Conservation (phyloP, 306 rosid species). For the Corylus avellana region DNA sequence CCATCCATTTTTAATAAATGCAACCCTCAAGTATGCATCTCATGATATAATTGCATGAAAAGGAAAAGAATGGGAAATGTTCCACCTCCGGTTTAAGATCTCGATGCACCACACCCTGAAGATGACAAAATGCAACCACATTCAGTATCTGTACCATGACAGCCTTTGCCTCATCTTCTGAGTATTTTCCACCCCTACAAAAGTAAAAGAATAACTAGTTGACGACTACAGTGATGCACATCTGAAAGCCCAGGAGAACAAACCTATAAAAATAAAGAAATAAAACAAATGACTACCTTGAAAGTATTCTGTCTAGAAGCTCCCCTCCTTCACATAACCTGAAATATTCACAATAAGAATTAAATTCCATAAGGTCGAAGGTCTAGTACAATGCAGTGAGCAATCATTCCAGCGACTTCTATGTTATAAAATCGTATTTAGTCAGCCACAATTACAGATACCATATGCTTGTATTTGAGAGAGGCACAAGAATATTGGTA, state of each 20-base stretch:
- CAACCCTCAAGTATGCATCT: slow-evolving; percentile 12
- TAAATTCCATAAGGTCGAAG: not conserved
- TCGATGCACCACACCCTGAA: slow-evolving; percentile 99
- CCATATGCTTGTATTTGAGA: not conserved
- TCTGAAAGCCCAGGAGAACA: slow-evolving; percentile 12
- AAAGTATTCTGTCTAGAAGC: slow-evolving; percentile 91
- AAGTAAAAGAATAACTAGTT: slow-evolving; percentile 28
- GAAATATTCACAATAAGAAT: slow-evolving; percentile 33
- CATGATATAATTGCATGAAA: slow-evolving; percentile 21
- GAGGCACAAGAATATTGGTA: not conserved
- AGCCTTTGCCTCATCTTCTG: slow-evolving; percentile 95
- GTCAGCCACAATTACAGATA: not conserved
- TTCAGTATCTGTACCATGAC: slow-evolving; percentile 95
- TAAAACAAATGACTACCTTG: slow-evolving; percentile 61
- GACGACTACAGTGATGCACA: slow-evolving; percentile 21
- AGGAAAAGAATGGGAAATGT: slow-evolving; percentile 22
- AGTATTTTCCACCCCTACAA: slow-evolving; percentile 91
- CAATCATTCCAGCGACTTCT: not conserved
- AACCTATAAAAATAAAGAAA: not conserved
- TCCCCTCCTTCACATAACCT: slow-evolving; percentile 99
- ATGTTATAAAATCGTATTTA: not conserved
- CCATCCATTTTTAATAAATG: slow-evolving; percentile 5
- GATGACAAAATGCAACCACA: slow-evolving; percentile 96
- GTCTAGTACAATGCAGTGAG: slow-evolving; percentile 7
- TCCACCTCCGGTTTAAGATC: slow-evolving; percentile 99